phyloP scores from a whole-genome alignment of 2,329 filamentous ascomycete genomes.

The Aspergillus unguis region DNA sequence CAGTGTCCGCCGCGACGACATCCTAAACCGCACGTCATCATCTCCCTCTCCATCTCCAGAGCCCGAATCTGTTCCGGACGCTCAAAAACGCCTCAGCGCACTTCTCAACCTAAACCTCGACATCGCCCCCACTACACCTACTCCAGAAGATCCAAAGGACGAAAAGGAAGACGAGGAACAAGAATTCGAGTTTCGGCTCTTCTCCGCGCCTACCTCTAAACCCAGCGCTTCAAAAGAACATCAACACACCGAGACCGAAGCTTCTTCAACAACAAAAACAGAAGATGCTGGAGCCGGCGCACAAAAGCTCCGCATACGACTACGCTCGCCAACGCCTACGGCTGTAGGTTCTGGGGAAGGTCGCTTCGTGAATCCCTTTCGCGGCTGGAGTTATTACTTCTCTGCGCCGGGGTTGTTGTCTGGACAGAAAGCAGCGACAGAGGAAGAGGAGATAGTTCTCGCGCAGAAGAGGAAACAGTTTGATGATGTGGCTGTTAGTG shows the following conservation, averaged over 20 bases:
- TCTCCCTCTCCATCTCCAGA: constrained; percentile 30
- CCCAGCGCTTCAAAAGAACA: not conserved
- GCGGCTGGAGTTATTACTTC: constrained; percentile 44
- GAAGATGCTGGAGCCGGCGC: constrained; percentile 2
- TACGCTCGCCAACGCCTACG: constrained; percentile 39
- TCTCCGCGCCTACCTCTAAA: constrained; percentile 29
- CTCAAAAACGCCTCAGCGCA: constrained; percentile 30
- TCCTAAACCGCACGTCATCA: constrained; percentile 30
- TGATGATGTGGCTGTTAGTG: constrained; percentile 37
- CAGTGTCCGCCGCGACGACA: constrained; percentile 38
- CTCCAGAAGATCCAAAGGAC: not conserved
- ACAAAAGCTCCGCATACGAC: constrained; percentile 39
- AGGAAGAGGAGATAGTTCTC: constrained; percentile 18
- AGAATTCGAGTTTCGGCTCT: constrained; percentile 44
- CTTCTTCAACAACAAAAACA: not conserved
- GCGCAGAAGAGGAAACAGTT: constrained; percentile 29
- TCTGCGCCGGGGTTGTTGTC: constrained; percentile 32
- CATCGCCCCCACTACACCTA: constrained; percentile 15
- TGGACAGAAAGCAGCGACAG: constrained; percentile 11
- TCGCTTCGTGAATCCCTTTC: constrained; percentile 39
- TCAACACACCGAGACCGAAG: not conserved
- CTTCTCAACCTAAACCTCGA: constrained; percentile 37
- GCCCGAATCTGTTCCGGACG: constrained; percentile 25
- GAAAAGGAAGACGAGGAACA: constrained; percentile 37
- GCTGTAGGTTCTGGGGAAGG: constrained; percentile 29